Evolutionary conservation across 2,329 filamentous ascomycete genomes (phyloP).

Genomic region (Hypoxylon sp.): DNA sequence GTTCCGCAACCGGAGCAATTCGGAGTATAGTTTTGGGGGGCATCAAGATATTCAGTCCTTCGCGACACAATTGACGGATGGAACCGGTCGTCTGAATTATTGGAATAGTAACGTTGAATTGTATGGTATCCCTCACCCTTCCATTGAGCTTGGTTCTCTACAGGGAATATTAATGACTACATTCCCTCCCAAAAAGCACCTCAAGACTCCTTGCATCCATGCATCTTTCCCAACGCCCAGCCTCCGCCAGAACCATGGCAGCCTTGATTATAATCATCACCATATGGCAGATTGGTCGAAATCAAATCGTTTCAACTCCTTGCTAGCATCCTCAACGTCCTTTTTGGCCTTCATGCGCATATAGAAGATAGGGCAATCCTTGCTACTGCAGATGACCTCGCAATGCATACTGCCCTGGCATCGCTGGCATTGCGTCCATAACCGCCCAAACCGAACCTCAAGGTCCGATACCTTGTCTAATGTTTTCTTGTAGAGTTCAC

Average conservation of each 20-base stretch:
- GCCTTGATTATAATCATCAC: conserved; percentile 54
- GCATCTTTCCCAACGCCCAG: conserved; percentile 41
- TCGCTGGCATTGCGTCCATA: conserved; percentile 98
- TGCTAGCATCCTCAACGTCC: conserved; percentile 94
- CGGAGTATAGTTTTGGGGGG: conserved; percentile 8
- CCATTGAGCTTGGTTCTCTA: conserved; percentile 17
- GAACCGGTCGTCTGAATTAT: conserved; percentile 19
- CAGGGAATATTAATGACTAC: conserved; percentile 20
- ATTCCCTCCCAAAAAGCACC: conserved; percentile 13
- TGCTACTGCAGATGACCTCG: conserved; percentile 96
- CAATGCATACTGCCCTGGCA: conserved; percentile 99
- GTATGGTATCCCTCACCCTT: conserved; percentile 36
- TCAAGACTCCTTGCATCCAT: conserved; percentile 43
- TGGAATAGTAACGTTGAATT: conserved; percentile 25
- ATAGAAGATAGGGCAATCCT: conserved; percentile 99
- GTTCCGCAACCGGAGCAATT: conserved; percentile 39
- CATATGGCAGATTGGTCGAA: conserved; percentile 79
- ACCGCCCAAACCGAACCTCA: conserved; percentile 89
- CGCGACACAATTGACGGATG: background rate
- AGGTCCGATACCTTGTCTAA: conserved; percentile 90
- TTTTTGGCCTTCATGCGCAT: conserved; percentile 99
- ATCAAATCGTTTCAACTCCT: conserved; percentile 92
- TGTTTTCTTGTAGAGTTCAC: conserved; percentile 94
- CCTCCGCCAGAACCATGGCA: conserved; percentile 25
- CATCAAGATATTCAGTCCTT: conserved; percentile 6